Base-by-base conservation (phyloP, 2,329 filamentous ascomycete genomes). In the Chaetomiaceae sp. region DNA sequence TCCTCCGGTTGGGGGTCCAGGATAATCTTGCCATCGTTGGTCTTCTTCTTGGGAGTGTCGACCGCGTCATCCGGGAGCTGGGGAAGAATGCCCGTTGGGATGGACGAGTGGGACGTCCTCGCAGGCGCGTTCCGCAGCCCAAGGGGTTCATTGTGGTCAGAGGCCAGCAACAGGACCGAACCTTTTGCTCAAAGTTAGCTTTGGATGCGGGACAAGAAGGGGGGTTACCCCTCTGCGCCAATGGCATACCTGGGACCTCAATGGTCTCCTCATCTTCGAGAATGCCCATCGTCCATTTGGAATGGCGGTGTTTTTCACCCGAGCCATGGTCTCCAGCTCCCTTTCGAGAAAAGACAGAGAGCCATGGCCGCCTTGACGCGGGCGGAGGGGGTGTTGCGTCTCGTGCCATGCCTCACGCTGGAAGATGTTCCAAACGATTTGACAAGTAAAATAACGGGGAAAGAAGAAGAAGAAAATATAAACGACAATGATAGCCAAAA, bases 1-100 rank as follows among this genome's bases (percentile, higher is more conserved):
- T 96, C 90, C 53, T 96, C 90, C 0, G 92, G 92, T 65, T 97
- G 92, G 0, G 92, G 92, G 0, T 95, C 86, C 13, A 97, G 73
- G 49, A 97, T 89, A 61, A 96, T 89, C 55, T 81, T 79, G 14
- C 90, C 90, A 65, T 96, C 86, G 31, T 77, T 70, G 2, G 90
- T 96, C 58, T 76, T 85, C 73, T 96, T 96, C 70, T 82, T 81
- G 40, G 72, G 73, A 14, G 66, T 67, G 43, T 66, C 57, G 16
- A 57, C 57, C 2, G 34, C 20, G 5, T 33, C 52, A 3, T 55
- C 49, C 10, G 69, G 64, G 4, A 60, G 58, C 25, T 70, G 70
- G 20, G 69, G 67, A 5, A 66, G 55, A 19, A 74, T 68, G 21
- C 75, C 74, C 4, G 69, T 66, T 1, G 77, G 75, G 31, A 82